Conservation (phyloP, 176 grass and related monocot species). For the Paspalum vaginatum region DNA sequence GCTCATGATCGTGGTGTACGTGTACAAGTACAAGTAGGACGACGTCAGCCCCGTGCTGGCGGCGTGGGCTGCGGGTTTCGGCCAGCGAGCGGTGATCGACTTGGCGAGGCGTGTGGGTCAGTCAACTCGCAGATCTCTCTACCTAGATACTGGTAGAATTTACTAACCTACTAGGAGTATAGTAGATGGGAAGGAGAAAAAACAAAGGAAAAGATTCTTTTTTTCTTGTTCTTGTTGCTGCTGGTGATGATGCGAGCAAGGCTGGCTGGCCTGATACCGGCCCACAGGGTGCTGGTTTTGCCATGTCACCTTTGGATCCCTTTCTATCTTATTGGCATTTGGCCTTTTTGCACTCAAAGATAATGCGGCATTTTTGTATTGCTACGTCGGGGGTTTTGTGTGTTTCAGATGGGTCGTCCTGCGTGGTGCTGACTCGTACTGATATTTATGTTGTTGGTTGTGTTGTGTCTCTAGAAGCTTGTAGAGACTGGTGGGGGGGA, state of each 20-base stretch:
- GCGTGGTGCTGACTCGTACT: not conserved
- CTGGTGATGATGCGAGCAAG: slow-evolving; percentile 22
- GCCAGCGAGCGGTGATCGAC: not conserved
- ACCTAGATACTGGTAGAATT: not conserved
- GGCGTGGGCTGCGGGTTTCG: slow-evolving; percentile 7
- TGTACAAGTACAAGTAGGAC: not conserved
- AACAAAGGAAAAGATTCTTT: not conserved
- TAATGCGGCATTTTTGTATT: slow-evolving; percentile 12
- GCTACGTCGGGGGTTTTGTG: not conserved
- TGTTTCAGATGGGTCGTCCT: not conserved
- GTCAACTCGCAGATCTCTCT: slow-evolving; percentile 17
- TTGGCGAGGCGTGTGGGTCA: not conserved
- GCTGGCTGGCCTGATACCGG: not conserved
- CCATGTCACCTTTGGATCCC: slow-evolving; percentile 20
- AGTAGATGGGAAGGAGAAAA: not conserved
- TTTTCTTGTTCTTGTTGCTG: slow-evolving; percentile 17
- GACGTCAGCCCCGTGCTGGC: not conserved
- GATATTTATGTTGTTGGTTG: not conserved
- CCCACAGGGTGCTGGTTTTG: slow-evolving; percentile 17
- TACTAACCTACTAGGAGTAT: too few species aligned
- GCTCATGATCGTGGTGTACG: not conserved
- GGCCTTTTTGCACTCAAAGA: not conserved
- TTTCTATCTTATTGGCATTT: slow-evolving; percentile 8
- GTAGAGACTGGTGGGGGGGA: not conserved
- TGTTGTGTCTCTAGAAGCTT: slow-evolving; percentile 27